Percentiles rank a stretch among this genome's conserved stretches.
Evolutionary conservation across 164 flowering plant species (phyloP).

Genomic region (Stephania japonica): DNA sequence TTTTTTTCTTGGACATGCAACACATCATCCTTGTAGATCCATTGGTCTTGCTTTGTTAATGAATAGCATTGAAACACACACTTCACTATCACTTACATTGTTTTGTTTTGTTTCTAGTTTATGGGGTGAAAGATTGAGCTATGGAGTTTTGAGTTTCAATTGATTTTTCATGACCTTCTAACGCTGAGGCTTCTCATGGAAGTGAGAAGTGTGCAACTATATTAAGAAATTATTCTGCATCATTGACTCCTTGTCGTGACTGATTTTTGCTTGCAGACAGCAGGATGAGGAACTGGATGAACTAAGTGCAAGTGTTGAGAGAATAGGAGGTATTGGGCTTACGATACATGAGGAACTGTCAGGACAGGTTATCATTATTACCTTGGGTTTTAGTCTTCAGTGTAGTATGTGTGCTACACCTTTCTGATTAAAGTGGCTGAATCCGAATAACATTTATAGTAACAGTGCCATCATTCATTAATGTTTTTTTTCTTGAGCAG

Average conservation of each 20-base stretch:
- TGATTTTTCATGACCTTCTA: background rate
- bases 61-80: background rate
- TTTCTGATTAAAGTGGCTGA: background rate
- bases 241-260: background rate
- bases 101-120: constrained; percentile 1
- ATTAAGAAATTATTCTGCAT: background rate
- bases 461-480: background rate
- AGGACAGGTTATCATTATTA: constrained; percentile 59
- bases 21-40: background rate
- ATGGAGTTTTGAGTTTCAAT: background rate
- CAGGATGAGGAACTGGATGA: constrained; percentile 97
- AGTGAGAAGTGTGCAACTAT: background rate
- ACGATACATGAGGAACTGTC: constrained; percentile 95
- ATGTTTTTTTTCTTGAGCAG: constrained; percentile 28
- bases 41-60: background rate
- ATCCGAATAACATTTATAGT: too few relatives aligned
- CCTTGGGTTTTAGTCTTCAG: too few relatives aligned
- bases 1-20: background rate
- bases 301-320: constrained; percentile 83
- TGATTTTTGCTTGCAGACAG: constrained; percentile 42
- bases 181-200: background rate
- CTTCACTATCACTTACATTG: background rate
- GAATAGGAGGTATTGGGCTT: constrained; percentile 91
- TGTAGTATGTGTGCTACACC: background rate
- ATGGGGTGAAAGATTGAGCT: background rate